Evolutionary conservation across 345 rosid genomes (phyloP).

Genomic region (Noccaea caerulescens): DNA sequence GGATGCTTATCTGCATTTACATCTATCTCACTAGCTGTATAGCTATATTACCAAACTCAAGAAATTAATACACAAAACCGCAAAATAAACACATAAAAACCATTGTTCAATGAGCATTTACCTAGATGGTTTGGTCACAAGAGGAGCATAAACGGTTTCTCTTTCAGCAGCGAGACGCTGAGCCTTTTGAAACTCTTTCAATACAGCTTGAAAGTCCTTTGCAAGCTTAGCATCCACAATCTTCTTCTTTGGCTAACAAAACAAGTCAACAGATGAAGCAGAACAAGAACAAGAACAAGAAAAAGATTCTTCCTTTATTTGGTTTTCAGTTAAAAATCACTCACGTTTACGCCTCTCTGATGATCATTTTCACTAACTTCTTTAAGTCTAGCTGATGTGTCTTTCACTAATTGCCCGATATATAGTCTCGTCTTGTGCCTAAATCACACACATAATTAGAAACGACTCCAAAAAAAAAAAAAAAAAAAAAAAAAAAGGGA

Average conservation of each 20-base stretch:
- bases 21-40: conserved; percentile 54
- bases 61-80: conserved; percentile 4
- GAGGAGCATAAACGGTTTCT: conserved; percentile 92
- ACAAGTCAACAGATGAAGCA: conserved; percentile 7
- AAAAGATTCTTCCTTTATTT: neutral
- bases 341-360: conserved; percentile 67
- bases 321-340: conserved; percentile 25
- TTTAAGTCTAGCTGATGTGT: conserved; percentile 89
- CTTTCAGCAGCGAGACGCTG: conserved; percentile 97
- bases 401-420: conserved; percentile 89
- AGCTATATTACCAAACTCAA: conserved; percentile 9
- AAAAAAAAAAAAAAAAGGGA: neutral
- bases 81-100: neutral
- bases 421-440: conserved; percentile 83
- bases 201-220: conserved; percentile 90
- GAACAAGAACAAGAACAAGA: conserved; percentile 5
- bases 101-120: conserved; percentile 31
- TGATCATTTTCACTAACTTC: conserved; percentile 93
- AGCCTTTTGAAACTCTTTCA: conserved; percentile 97
- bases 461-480: neutral
- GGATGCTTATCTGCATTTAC: conserved; percentile 49
- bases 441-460: conserved; percentile 1
- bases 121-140: conserved; percentile 75
- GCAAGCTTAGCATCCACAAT: conserved; percentile 97
- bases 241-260: conserved; percentile 78